Evolutionary conservation across 2,329 filamentous ascomycete genomes (phyloP).

Genomic region (Epichloe gansuensis): DNA sequence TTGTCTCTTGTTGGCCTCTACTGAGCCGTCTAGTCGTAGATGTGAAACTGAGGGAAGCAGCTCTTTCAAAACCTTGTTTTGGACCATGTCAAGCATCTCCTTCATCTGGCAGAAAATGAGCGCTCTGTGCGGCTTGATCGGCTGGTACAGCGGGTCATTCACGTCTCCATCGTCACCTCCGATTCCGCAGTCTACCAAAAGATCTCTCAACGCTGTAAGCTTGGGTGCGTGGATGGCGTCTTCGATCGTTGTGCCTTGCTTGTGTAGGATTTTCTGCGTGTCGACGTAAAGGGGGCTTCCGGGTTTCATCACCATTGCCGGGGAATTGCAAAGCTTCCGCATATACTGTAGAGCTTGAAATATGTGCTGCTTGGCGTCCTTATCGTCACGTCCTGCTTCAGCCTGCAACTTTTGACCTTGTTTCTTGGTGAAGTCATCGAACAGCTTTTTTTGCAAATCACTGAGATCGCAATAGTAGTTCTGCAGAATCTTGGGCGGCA

Average conservation of each 20-base stretch:
- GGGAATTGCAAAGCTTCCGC: slow-evolving; percentile 98
- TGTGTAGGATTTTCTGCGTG: slow-evolving; percentile 66
- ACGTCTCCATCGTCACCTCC: slow-evolving; percentile 56
- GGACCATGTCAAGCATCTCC: slow-evolving; percentile 99
- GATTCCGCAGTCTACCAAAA: slow-evolving; percentile 97
- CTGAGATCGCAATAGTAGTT: slow-evolving; percentile 99
- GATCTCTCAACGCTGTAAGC: slow-evolving; percentile 74
- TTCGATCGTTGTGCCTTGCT: slow-evolving; percentile 68
- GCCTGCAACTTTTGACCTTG: slow-evolving; percentile 79
- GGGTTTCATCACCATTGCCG: slow-evolving; percentile 89
- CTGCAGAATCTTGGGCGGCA: slow-evolving; percentile 95
- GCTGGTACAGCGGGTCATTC: slow-evolving; percentile 53
- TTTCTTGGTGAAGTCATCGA: slow-evolving; percentile 91
- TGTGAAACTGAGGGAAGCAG: slow-evolving; percentile 88
- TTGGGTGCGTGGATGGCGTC: slow-evolving; percentile 87
- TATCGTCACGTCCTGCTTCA: slow-evolving; percentile 73
- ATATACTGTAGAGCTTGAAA: slow-evolving; percentile 99
- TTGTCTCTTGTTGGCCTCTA: slow-evolving; percentile 86
- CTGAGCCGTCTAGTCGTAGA: slow-evolving; percentile 82
- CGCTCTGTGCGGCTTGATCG: slow-evolving; percentile 90
- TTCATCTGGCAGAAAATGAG: slow-evolving; percentile 99
- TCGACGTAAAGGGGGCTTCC: slow-evolving; percentile 82
- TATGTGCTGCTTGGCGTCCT: slow-evolving; percentile 93
- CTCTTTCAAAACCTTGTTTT: slow-evolving; percentile 79
- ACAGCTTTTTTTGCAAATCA: slow-evolving; percentile 85